Evolutionary conservation across 2,329 filamentous ascomycete genomes (phyloP), one percentile per base, ranked within the genome.

Genomic region (Colletotrichum lindemuthianum): DNA sequence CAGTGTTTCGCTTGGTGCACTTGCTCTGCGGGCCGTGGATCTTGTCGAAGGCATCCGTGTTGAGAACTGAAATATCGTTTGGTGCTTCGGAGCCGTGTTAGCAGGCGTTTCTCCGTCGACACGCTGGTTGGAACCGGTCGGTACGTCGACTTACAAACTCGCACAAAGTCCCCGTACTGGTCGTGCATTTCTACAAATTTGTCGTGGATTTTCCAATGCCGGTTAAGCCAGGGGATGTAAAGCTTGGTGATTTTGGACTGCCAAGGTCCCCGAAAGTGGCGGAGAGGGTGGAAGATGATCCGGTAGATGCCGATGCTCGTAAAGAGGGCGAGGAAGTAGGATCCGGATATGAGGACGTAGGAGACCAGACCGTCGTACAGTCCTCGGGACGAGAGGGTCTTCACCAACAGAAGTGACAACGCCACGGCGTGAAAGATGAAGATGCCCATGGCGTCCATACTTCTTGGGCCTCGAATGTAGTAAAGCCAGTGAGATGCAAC

Each of bases 271-370:
- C 69, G 69, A 15, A 70, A 68, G 8, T 16, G 58, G 1, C 69
- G 57, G 2, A 69, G 50, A 2, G 63, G 66, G 33, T 69, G 67
- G 41, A 70, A 66, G 32, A 66, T 48, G 15, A 70, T 1, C 6
- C 72, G 72, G 39, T 70, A 70, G n/a, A 68, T 24, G 6, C 51
- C 24, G 7, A 70, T 68, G 36, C 69, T 70, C 10, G 41, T 16
- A 59, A 85, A 69, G 1, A 70, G 34, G 33, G 68, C 47, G 2
- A 39, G 16, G 16, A 67, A 58, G 33, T 65, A 67, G 1, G 60
- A 55, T 8, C 45, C 53, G 2, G 60, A 60, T n/a, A 65, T 50
- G n/a, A 52, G 47, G 0, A 24, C n/a, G 34, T 49, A 53, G 6
- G n/a, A 9, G 1, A 50, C 5, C 0, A 54, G 39, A 4, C 65